These are phyloP conservation scores for Neopestalotiopsis sp. DNA, from an alignment of 2,329 filamentous ascomycete species.

Conservation along the genomic window DNA sequence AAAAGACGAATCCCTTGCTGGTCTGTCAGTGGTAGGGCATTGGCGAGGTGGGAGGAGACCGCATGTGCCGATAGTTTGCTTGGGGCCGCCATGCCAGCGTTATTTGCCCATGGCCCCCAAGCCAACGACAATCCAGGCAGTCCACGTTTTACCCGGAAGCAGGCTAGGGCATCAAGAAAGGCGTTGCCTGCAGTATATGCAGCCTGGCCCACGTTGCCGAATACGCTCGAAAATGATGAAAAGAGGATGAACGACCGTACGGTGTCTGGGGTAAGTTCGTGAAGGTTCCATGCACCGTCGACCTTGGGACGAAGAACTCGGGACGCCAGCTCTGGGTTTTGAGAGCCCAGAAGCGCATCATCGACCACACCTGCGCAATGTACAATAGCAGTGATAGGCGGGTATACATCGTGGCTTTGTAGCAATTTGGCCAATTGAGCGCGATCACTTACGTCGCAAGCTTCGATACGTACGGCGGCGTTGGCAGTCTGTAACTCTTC, in stretches of 20 bases:
- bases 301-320: conserved; percentile 18
- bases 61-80: neutral
- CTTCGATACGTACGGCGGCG: conserved; percentile 9
- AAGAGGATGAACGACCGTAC: conserved; percentile 44
- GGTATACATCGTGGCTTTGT: neutral
- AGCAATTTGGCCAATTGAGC: conserved; percentile 3
- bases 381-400: conserved; percentile 10
- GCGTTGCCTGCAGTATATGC: conserved; percentile 16
- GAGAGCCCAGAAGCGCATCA: conserved; percentile 8
- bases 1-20: conserved; percentile 6
- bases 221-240: conserved; percentile 8
- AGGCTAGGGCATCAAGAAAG: conserved; percentile 4
- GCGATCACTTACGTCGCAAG: conserved; percentile 7
- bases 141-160: neutral
- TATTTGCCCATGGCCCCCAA: conserved; percentile 10
- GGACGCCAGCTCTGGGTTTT: conserved; percentile 12
- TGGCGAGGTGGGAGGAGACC: neutral
- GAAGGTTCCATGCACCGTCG: conserved; percentile 15
- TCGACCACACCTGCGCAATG: conserved; percentile 13
- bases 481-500: neutral
- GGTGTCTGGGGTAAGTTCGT: conserved; percentile 5
- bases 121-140: conserved; percentile 7
- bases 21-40: conserved; percentile 5
- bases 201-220: conserved; percentile 17
- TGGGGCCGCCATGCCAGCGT: conserved; percentile 1